Evolutionary conservation across 768 basidiomycete genomes (phyloP).

Genomic region (Naganishia vishniacii): DNA sequence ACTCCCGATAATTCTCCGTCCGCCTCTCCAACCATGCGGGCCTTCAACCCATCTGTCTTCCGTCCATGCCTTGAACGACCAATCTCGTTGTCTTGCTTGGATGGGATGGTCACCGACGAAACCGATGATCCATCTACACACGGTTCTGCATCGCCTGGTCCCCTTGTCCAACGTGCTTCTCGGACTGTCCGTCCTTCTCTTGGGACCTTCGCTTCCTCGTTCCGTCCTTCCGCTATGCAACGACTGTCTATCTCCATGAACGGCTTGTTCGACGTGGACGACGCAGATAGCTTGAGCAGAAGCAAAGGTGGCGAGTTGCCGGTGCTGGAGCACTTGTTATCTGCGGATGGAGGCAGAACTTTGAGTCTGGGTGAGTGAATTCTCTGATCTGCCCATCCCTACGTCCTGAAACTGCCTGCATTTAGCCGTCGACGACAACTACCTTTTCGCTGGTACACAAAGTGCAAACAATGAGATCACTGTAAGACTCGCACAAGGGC

Average conservation of each 20-base stretch:
- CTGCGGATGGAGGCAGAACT: slow-evolving; percentile 40
- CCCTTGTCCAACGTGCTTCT: neutral
- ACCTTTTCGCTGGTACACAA: slow-evolving; percentile 81
- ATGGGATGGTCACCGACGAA: slow-evolving; percentile 6
- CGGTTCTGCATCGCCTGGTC: neutral
- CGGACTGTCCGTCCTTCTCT: neutral
- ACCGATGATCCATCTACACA: neutral
- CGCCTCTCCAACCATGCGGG: neutral
- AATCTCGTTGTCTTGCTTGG: neutral
- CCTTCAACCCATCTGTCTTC: neutral
- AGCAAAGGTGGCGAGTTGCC: slow-evolving; percentile 45
- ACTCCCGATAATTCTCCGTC: slow-evolving; percentile 22
- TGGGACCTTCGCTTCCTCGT: neutral
- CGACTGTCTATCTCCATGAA: neutral
- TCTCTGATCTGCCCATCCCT: neutral
- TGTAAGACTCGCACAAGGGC: slow-evolving; percentile 51
- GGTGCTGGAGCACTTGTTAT: slow-evolving; percentile 42
- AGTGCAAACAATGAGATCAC: slow-evolving; percentile 61
- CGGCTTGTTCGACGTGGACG: neutral
- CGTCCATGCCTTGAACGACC: neutral
- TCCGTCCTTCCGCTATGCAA: neutral
- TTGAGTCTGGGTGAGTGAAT: slow-evolving; percentile 33
- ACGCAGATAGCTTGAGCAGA: slow-evolving; percentile 42
- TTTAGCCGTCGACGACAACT: slow-evolving; percentile 59
- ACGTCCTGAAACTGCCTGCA: neutral